phyloP scores from a whole-genome alignment of 352 stramenopile genomes.

The Phytophthora brassicae region DNA sequence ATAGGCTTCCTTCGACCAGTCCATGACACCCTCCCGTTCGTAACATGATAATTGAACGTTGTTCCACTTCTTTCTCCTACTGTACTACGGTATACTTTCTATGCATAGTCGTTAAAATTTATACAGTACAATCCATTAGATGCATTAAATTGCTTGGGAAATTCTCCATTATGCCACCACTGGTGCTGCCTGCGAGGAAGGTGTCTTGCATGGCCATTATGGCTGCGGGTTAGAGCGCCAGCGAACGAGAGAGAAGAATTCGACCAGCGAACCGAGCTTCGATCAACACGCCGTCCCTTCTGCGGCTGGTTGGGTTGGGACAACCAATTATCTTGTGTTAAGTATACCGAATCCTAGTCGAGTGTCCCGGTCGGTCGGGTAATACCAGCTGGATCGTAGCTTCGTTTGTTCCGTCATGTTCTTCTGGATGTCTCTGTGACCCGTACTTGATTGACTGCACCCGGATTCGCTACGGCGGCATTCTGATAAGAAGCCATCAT shows the following conservation, averaged over 20 bases:
- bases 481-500: not conserved
- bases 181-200: too few species aligned
- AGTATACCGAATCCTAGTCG: not conserved
- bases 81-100: too few species aligned
- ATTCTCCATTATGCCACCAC: too few species aligned
- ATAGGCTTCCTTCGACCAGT: too few species aligned
- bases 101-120: not conserved
- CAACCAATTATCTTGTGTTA: not conserved
- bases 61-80: not conserved
- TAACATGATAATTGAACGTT: slow-evolving; percentile 23
- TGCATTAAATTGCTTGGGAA: too few species aligned
- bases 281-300: not conserved
- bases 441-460: not conserved
- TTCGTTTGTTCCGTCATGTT: slow-evolving; percentile 18
- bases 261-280: slow-evolving; percentile 20
- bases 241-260: not conserved
- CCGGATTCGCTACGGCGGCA: too few species aligned
- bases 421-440: not conserved
- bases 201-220: too few species aligned
- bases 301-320: slow-evolving; percentile 14
- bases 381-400: not conserved
- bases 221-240: too few species aligned
- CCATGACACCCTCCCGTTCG: slow-evolving; percentile 15
- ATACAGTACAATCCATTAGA: too few species aligned
- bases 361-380: not conserved